Evolutionary conservation across 1,139 yeast genomes (phyloP).

Genomic region (Nakaseomyces sp.): DNA sequence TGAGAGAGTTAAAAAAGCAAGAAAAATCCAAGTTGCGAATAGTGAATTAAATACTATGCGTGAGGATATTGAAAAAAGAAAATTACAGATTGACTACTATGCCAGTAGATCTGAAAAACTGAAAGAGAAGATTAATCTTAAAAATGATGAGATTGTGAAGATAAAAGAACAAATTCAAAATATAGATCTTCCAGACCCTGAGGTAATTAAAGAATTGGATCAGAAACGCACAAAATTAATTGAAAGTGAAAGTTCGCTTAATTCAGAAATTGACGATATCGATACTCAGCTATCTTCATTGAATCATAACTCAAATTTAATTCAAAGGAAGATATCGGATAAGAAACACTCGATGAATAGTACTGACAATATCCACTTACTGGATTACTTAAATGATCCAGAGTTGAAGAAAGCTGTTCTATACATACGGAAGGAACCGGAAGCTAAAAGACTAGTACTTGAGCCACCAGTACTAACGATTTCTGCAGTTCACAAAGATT

Average conservation of each 20-base stretch:
- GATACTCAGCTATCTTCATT: constrained; percentile 14
- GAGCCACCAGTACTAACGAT: constrained; percentile 77
- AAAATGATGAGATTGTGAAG: constrained; percentile 22
- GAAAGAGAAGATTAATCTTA: constrained; percentile 21
- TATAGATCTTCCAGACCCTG: constrained; percentile 18
- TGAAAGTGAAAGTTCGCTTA: constrained; percentile 12
- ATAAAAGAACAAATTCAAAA: constrained; percentile 20
- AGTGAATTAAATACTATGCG: constrained; percentile 19
- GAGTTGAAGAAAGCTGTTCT: constrained; percentile 35
- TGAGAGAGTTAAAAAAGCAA: constrained; percentile 16
- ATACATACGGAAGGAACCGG: constrained; percentile 33
- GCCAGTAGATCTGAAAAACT: constrained; percentile 19
- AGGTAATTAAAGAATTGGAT: constrained; percentile 17
- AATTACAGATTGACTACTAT: constrained; percentile 22
- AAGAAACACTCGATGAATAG: constrained; percentile 34
- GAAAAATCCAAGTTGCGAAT: constrained; percentile 23
- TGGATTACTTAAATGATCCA: constrained; percentile 30
- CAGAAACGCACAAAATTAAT: constrained; percentile 14
- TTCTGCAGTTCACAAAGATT: constrained; percentile 40
- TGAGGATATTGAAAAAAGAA: constrained; percentile 23
- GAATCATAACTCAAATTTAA: constrained; percentile 15
- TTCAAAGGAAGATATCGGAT: constrained; percentile 15
- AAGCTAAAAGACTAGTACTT: constrained; percentile 39
- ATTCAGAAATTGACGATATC: constrained; percentile 13
- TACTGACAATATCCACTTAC: constrained; percentile 44